Percentiles rank a stretch among this genome's conserved stretches.
These are phyloP conservation scores for Leptographium lundbergii DNA, from an alignment of 2,329 filamentous ascomycete species.

Conservation along the genomic window DNA sequence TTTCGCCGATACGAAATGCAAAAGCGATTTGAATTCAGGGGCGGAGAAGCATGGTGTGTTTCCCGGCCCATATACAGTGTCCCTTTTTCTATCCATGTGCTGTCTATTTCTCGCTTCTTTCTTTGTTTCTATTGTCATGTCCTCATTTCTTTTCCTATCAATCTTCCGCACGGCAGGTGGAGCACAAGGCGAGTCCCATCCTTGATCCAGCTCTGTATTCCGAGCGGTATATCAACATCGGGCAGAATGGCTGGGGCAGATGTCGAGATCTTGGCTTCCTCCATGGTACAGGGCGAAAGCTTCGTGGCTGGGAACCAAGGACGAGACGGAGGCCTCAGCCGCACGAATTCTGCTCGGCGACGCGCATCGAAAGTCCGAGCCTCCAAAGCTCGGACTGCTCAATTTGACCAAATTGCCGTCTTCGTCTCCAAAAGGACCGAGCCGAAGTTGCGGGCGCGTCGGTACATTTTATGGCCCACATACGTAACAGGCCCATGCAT, in stretches of 20 bases:
- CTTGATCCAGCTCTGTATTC: slow-evolving; percentile 63
- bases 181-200: slow-evolving; percentile 64
- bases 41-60: neutral
- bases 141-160: neutral
- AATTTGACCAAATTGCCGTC: slow-evolving; percentile 2
- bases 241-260: slow-evolving; percentile 2
- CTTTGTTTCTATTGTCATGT: slow-evolving; percentile 5
- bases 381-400: neutral
- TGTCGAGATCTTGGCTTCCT: neutral
- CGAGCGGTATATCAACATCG: slow-evolving; percentile 48
- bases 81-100: neutral
- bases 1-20: neutral
- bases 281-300: neutral
- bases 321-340: neutral
- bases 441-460: slow-evolving; percentile 13
- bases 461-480: slow-evolving; percentile 13
- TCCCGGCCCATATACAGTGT: neutral
- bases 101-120: slow-evolving; percentile 3
- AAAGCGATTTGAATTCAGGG: neutral
- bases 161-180: slow-evolving; percentile 55
- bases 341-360: neutral
- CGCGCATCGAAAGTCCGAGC: neutral
- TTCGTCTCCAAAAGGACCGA: slow-evolving; percentile 3
- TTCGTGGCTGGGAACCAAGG: neutral
- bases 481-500: neutral